Percentiles rank a stretch among this genome's conserved stretches.
phyloP scores from a whole-genome alignment of 129 eudicot species.

The Mikania micrantha region DNA sequence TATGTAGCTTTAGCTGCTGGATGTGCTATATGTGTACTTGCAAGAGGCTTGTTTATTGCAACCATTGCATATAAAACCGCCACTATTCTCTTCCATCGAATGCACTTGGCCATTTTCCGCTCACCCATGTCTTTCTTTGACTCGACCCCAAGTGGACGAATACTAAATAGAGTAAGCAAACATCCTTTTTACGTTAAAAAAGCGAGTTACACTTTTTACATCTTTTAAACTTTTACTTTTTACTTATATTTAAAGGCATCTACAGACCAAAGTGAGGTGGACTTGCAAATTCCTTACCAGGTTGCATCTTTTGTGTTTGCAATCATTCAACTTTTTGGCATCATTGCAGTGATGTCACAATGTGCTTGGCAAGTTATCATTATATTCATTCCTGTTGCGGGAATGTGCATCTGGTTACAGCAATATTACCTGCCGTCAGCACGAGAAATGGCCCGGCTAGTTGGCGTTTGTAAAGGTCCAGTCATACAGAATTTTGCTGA shows the following conservation, averaged over 20 bases:
- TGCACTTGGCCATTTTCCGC: slow-evolving; percentile 76
- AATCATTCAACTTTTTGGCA: too few relatives aligned
- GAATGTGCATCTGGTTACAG: too few relatives aligned
- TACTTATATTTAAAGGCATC: slow-evolving; percentile 18
- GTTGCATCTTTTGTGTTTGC: too few relatives aligned
- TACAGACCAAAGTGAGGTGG: slow-evolving; percentile 34
- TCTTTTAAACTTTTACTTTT: neutral
- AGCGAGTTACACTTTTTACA: neutral
- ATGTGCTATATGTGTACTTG: slow-evolving; percentile 61
- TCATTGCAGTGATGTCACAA: too few relatives aligned
- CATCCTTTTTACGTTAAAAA: neutral
- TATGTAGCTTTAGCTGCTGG: slow-evolving; percentile 64
- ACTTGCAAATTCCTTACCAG: slow-evolving; percentile 25
- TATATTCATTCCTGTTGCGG: too few relatives aligned
- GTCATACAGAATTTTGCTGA: too few relatives aligned
- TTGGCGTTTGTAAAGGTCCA: too few relatives aligned
- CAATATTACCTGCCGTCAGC: too few relatives aligned
- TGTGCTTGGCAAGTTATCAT: too few relatives aligned
- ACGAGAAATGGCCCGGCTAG: too few relatives aligned
- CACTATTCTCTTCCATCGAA: slow-evolving; percentile 62
- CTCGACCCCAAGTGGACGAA: too few relatives aligned
- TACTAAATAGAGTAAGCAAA: slow-evolving; percentile 66
- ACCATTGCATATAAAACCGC: slow-evolving; percentile 71
- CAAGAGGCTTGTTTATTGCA: slow-evolving; percentile 49
- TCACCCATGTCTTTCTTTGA: slow-evolving; percentile 99